Evolutionary conservation across 2,329 filamentous ascomycete genomes (phyloP).

Genomic region (Aspergillus hortae): DNA sequence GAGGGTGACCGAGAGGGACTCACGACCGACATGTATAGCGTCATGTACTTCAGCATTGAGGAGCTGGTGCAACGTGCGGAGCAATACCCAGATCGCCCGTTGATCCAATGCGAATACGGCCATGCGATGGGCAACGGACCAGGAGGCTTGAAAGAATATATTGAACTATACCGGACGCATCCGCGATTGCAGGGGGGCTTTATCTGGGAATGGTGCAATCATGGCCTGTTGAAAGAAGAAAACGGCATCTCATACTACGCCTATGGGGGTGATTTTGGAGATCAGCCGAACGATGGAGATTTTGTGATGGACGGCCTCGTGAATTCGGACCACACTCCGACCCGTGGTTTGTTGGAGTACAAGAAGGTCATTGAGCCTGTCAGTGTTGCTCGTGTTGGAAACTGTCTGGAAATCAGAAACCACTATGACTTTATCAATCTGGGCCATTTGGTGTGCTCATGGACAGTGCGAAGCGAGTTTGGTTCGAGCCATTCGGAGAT

Average conservation of each 20-base stretch:
- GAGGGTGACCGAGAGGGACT: conserved; percentile 60
- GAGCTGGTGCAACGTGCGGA: conserved; percentile 47
- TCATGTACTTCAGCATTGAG: conserved; percentile 62
- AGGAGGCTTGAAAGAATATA: conserved; percentile 65
- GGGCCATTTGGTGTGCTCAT: conserved; percentile 35
- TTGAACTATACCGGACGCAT: conserved; percentile 59
- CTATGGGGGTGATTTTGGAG: conserved; percentile 62
- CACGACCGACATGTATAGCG: conserved; percentile 63
- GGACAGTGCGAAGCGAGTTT: conserved; percentile 24
- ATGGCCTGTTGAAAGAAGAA: conserved; percentile 48
- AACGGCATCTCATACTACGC: conserved; percentile 45
- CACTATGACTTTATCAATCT: conserved; percentile 50
- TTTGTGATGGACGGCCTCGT: conserved; percentile 63
- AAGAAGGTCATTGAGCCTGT: conserved; percentile 59
- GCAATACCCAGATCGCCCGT: conserved; percentile 38
- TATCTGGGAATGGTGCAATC: conserved; percentile 66
- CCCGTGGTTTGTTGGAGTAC: conserved; percentile 53
- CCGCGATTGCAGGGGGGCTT: conserved; percentile 63
- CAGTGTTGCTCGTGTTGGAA: conserved; percentile 35
- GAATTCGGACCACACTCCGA: conserved; percentile 48
- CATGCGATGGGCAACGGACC: conserved; percentile 74
- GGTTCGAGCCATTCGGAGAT: conserved; percentile 42
- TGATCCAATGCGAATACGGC: conserved; percentile 49
- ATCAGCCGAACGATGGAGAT: conserved; percentile 57
- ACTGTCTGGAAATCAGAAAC: conserved; percentile 44